Evolutionary conservation across 768 basidiomycete genomes (phyloP).

Genomic region (Russula sp.): DNA sequence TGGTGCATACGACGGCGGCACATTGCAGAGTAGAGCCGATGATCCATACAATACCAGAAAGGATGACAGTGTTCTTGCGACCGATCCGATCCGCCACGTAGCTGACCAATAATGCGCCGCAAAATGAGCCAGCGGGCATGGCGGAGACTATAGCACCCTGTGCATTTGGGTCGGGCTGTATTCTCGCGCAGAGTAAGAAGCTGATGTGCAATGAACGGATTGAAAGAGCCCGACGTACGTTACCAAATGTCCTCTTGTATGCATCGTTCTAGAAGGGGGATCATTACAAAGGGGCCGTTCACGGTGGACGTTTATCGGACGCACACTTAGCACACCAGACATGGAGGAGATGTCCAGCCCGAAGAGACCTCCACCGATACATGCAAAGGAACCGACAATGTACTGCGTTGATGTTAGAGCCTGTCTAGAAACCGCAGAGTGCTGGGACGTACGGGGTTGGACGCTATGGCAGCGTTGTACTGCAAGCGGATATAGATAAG

Average conservation of each 20-base stretch:
- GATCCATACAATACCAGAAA: slow-evolving; percentile 64
- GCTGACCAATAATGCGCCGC: slow-evolving; percentile 57
- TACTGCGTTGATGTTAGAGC: slow-evolving; percentile 40
- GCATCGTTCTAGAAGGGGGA: slow-evolving; percentile 28
- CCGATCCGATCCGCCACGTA: slow-evolving; percentile 58
- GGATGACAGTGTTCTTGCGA: slow-evolving; percentile 57
- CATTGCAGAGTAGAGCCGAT: slow-evolving; percentile 68
- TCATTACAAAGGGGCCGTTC: background rate
- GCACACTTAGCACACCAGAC: slow-evolving; percentile 62
- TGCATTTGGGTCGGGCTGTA: slow-evolving; percentile 41
- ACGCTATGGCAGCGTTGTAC: slow-evolving; percentile 50
- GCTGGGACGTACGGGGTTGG: slow-evolving; percentile 41
- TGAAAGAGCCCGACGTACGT: slow-evolving; percentile 15
- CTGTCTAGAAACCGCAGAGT: background rate
- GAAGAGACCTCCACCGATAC: slow-evolving; percentile 73
- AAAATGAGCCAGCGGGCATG: slow-evolving; percentile 69
- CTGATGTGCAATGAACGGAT: background rate
- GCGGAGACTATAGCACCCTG: slow-evolving; percentile 73
- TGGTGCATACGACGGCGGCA: slow-evolving; percentile 37
- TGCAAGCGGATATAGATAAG: slow-evolving; percentile 21
- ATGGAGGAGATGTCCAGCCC: slow-evolving; percentile 80
- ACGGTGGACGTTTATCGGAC: slow-evolving; percentile 10
- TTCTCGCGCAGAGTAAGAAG: background rate
- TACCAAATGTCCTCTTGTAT: slow-evolving; percentile 29
- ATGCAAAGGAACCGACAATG: slow-evolving; percentile 72